Conservation (phyloP, 1,284 basidiomycete species). For the Apiotrichum porosum region DNA sequence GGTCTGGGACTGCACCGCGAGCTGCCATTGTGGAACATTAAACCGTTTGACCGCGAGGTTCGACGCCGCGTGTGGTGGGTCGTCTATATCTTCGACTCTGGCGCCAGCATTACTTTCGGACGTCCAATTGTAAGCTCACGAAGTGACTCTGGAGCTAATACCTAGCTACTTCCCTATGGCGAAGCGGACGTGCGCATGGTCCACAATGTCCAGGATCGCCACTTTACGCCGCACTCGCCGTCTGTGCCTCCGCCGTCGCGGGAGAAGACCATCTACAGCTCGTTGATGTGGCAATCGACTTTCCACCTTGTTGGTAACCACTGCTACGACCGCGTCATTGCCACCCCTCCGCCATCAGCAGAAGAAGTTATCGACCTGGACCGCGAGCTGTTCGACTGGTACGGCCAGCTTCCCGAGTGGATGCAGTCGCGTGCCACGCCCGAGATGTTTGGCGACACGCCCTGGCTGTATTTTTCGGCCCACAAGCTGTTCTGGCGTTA, state of each 20-base stretch:
- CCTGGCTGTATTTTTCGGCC: conserved; percentile 21
- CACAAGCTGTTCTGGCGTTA: conserved; percentile 29
- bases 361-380: conserved; percentile 19
- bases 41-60: conserved; percentile 29
- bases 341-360: conserved; percentile 12
- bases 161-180: conserved; percentile 16
- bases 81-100: conserved; percentile 26
- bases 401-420: conserved; percentile 12
- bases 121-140: conserved; percentile 21
- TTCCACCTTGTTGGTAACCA: conserved; percentile 14
- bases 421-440: conserved; percentile 6
- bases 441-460: conserved; percentile 9
- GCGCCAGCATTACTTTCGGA: conserved; percentile 27
- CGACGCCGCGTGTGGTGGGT: conserved; percentile 32
- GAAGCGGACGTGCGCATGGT: conserved; percentile 19
- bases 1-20: conserved; percentile 31
- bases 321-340: conserved; percentile 20
- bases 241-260: conserved; percentile 4
- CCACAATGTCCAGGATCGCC: conserved; percentile 17
- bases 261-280: conserved; percentile 19
- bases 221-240: conserved; percentile 16
- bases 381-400: conserved; percentile 12
- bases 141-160: background rate
- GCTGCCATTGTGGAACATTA: conserved; percentile 21
- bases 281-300: conserved; percentile 19